Percentiles rank a stretch among this genome's conserved stretches.
Conservation (phyloP, 73 alveolate genomes). For the Loxodes magnus region DNA sequence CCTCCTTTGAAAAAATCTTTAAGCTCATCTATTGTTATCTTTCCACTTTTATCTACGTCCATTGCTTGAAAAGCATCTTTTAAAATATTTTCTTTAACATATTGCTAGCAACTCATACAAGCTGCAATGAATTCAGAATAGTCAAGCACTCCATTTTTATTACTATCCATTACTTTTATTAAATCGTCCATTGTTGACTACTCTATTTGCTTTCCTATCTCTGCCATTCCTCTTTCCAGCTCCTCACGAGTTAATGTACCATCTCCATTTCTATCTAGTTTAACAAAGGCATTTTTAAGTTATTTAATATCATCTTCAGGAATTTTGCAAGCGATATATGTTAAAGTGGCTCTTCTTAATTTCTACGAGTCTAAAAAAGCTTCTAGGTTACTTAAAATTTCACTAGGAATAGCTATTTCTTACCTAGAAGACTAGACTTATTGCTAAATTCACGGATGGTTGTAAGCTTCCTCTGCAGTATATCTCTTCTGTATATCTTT, state of each 20-base stretch:
- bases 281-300: slow-evolving; percentile 56
- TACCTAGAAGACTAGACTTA: slow-evolving; percentile 13
- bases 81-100: slow-evolving; percentile 29
- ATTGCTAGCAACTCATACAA: slow-evolving; percentile 36
- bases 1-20: slow-evolving; percentile 28
- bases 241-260: slow-evolving; percentile 55
- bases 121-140: slow-evolving; percentile 62
- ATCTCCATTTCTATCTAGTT: slow-evolving; percentile 74
- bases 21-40: slow-evolving; percentile 54
- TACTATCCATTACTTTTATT: slow-evolving; percentile 29
- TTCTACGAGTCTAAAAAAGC: slow-evolving; percentile 32
- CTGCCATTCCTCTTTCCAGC: not conserved
- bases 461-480: slow-evolving; percentile 79
- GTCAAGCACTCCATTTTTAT: slow-evolving; percentile 49
- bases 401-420: slow-evolving; percentile 14
- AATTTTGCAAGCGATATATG: slow-evolving; percentile 53
- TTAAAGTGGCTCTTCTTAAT: slow-evolving; percentile 56
- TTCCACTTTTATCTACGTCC: slow-evolving; percentile 61
- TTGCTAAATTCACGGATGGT: slow-evolving; percentile 76
- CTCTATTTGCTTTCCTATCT: not conserved
- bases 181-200: not conserved
- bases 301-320: slow-evolving; percentile 61
- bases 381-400: slow-evolving; percentile 23
- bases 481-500: slow-evolving; percentile 73
- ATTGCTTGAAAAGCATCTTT: slow-evolving; percentile 43